Base-by-base conservation (phyloP, 2,329 filamentous ascomycete species). In the Ceratocystis albifundus region DNA sequence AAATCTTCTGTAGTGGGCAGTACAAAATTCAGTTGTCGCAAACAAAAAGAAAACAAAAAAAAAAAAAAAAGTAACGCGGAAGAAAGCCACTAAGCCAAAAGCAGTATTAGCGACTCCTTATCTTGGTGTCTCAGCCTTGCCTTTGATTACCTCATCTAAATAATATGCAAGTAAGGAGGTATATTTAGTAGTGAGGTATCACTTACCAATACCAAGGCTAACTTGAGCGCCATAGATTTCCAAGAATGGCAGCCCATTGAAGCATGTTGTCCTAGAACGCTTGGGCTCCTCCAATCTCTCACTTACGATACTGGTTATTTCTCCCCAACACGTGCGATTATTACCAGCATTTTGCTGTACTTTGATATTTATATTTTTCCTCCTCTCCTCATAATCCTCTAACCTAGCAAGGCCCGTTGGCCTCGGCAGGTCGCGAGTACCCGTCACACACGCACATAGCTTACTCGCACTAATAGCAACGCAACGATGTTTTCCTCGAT, bases 401-500 rank as follows among this genome's bases (percentile, higher is more conserved):
- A 32, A 10, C 22, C 8, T 17, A 20, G 5, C 50, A 25, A n/a
- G 10, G 30, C 5, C 59, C 25, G 45, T 50, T 63, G 15, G 61
- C 44, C 22, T 30, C 30, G 44, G 6, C 61, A 20, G 61, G 22
- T 30, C 30, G 41, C 36, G n/a, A n/a, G n/a, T 7, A n/a, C 7
- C 17, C 48, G 30, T 32, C n/a, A 45, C 61, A 45, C 61, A 10
- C 17, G 25, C 45, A 10, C n/a, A 63, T 63, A 25, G 15, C 36
- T 20, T n/a, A 15, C 22, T 50, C n/a, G 7, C 45, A 36, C 32
- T 50, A n/a, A 86, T 86, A 84, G 86, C 45, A 62, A 32, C 28
- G 36, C 36, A 44, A 66, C 12, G 28, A 66, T 66, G 65, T 62
- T 66, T 59, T 68, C 87, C 74, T 84, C 84, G 55, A 84, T 87